Base-by-base conservation (phyloP, 352 stramenopile genomes). In the Phytophthora tubulina region DNA sequence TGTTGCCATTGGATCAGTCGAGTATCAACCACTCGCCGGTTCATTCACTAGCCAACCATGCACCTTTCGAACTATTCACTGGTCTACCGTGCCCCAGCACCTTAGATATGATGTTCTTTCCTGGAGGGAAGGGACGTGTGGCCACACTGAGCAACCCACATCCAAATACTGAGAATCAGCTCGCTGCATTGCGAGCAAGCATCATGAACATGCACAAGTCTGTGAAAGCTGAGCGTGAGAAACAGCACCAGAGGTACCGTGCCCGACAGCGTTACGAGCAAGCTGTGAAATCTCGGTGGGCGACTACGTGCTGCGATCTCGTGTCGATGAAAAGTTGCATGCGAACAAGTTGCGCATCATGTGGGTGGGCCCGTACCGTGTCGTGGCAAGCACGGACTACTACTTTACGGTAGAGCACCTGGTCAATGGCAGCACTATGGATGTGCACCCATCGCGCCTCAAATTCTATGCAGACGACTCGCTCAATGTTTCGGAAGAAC, bases 301-400 rank as follows among this genome's bases (percentile, higher is more conserved):
- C 15, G 74, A 79, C 27, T 79, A 73, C 52, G 69, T 83, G 6
- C 31, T 81, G 2, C 36, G 63, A 8, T 79, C 75, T 48, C 45
- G 44, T 6, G 55, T 63, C 8, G 31, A 63, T 27, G 55, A 63
- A 8, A 63, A 63, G 10, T 21, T 35, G 63, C 59, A 75, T n/a
- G 32, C 36, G 1, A 49, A 71, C 42, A 85, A 82, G 54, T 32
- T 81, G 11, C 27, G 68, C 15, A 54, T 82, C 3, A 73, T 64
- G 27, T 82, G 70, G 71, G 50, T 79, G 4, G 74, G 74, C 14
- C 67, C 71, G 6, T 82, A 74, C 50, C 33, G 32, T 15, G 67
- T 80, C 6, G 39, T 70, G 10, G 32, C 55, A 59, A 59, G 56
- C 5, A 14, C 60, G 3, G 59, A 73, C 15, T 70, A 75, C 38